Percentiles rank a stretch among this genome's conserved stretches.
Conservation (phyloP, 164 flowering plant genomes). For the Berberis vulgaris region DNA sequence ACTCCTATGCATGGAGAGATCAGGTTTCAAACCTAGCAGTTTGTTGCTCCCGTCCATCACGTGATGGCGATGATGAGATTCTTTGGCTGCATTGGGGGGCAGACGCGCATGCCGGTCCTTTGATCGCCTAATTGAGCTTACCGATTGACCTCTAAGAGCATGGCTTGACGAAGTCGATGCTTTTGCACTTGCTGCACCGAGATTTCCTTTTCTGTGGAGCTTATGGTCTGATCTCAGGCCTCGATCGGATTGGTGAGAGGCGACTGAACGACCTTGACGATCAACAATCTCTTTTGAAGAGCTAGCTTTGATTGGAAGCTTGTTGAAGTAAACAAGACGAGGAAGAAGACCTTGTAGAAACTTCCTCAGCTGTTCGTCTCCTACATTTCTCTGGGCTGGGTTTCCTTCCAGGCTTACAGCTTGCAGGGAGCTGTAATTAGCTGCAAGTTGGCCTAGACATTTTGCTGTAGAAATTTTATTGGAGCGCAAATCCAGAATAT, state of each 20-base stretch:
- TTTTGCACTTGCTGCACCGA: background rate
- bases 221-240: background rate
- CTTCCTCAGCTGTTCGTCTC: constrained; percentile 47
- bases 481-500: constrained; percentile 72
- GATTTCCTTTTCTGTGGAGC: background rate
- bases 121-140: constrained; percentile 32
- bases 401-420: constrained; percentile 82
- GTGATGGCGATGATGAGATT: constrained; percentile 15
- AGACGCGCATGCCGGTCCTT: constrained; percentile 37
- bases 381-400: constrained; percentile 66
- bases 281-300: background rate
- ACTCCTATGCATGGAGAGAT: constrained; percentile 49
- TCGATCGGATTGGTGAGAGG: background rate
- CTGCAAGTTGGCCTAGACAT: constrained; percentile 87
- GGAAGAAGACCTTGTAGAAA: background rate
- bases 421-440: constrained; percentile 62
- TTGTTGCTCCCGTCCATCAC: constrained; percentile 29
- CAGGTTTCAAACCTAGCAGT: constrained; percentile 18
- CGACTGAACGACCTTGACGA: background rate
- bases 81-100: constrained; percentile 46
- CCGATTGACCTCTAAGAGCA: constrained; percentile 34
- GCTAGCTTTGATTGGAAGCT: background rate
- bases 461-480: constrained; percentile 89
- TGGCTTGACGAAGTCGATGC: constrained; percentile 17
- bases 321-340: background rate